Percentiles rank a stretch among this genome's conserved stretches.
Conservation (phyloP, 257 asterid species). For the Eustoma russellianum region DNA sequence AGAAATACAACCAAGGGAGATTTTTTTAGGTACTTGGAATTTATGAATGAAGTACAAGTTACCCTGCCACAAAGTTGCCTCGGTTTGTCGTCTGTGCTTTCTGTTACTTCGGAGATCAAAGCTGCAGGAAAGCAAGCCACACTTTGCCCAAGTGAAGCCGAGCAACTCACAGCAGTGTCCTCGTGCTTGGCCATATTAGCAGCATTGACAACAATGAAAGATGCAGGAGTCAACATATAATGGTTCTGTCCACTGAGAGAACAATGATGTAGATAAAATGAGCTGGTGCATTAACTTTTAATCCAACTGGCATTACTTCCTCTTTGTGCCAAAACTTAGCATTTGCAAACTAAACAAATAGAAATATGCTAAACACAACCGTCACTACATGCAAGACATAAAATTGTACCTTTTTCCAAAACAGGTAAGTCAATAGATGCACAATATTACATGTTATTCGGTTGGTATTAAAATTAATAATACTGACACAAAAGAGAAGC, state of each 20-base stretch:
- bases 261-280: slow-evolving; percentile 8
- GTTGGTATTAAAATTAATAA: no score
- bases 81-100: slow-evolving; percentile 29
- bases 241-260: slow-evolving; percentile 44
- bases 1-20: neutral
- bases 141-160: slow-evolving; percentile 15
- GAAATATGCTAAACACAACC: no score
- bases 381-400: no score
- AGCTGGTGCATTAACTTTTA: neutral
- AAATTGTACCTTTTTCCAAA: no score
- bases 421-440: no score
- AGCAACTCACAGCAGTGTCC: slow-evolving; percentile 18
- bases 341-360: no score
- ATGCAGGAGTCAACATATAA: slow-evolving; percentile 56
- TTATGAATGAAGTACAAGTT: slow-evolving; percentile 7
- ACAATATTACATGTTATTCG: no score
- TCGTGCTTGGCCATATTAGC: slow-evolving; percentile 23
- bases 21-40: neutral
- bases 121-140: slow-evolving; percentile 24
- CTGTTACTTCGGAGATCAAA: slow-evolving; percentile 45
- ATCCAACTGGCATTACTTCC: no score
- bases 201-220: slow-evolving; percentile 55
- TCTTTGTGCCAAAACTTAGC: no score
- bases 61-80: slow-evolving; percentile 74
- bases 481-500: no score